These are phyloP conservation scores for Teunomyces stri DNA, from an alignment of 805 yeast genomes.

Conservation along the genomic window DNA sequence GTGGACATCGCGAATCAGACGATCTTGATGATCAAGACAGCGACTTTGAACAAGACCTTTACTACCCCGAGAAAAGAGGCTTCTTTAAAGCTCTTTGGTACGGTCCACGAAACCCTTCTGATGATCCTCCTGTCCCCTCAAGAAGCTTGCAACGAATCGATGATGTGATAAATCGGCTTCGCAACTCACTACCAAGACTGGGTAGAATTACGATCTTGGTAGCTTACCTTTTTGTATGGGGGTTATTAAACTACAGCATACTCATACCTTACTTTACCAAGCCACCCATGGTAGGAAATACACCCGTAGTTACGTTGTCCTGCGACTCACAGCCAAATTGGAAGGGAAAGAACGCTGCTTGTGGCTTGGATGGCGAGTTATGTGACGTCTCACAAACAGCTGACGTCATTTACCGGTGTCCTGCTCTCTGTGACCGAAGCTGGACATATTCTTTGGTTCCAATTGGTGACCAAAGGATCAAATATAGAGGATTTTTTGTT, in stretches of 20 bases:
- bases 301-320: slow-evolving; percentile 43
- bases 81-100: slow-evolving; percentile 43
- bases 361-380: slow-evolving; percentile 68
- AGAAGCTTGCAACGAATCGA: slow-evolving; percentile 34
- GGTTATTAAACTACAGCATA: slow-evolving; percentile 32
- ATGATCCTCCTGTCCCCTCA: slow-evolving; percentile 11
- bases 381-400: slow-evolving; percentile 50
- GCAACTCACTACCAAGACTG: slow-evolving; percentile 20
- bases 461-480: slow-evolving; percentile 65
- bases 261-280: slow-evolving; percentile 46
- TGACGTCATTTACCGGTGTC: slow-evolving; percentile 67
- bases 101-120: slow-evolving; percentile 46
- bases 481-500: slow-evolving; percentile 68
- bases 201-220: slow-evolving; percentile 28
- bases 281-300: slow-evolving; percentile 18
- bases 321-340: slow-evolving; percentile 53
- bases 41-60: neutral
- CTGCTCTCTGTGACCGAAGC: slow-evolving; percentile 81
- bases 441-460: slow-evolving; percentile 74
- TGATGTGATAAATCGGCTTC: slow-evolving; percentile 40
- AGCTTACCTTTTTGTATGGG: slow-evolving; percentile 49
- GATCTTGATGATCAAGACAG: neutral
- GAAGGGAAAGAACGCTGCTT: slow-evolving; percentile 71
- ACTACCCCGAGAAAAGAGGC: slow-evolving; percentile 6
- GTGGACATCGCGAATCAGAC: neutral